Percentiles rank a stretch among this genome's conserved stretches.
Evolutionary conservation across 2,329 filamentous ascomycete genomes (phyloP).

Genomic region (Pestalotiopsis sp.): DNA sequence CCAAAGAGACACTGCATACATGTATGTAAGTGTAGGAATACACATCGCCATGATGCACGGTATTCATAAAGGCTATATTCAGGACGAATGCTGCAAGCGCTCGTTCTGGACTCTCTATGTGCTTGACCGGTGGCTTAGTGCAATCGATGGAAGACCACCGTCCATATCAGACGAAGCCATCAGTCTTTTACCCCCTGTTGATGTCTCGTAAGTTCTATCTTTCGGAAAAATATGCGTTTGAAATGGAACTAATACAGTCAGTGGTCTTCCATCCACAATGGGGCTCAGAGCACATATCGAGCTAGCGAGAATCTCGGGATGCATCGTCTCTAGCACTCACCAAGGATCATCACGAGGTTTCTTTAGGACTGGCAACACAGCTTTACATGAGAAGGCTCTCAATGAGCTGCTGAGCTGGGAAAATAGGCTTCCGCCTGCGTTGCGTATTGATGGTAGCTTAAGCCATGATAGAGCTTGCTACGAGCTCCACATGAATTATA

Average conservation of each 20-base stretch:
- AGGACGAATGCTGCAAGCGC: conserved; percentile 46
- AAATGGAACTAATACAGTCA: conserved; percentile 21
- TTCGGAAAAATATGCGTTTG: not conserved
- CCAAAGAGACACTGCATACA: conserved; percentile 50
- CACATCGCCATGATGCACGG: conserved; percentile 51
- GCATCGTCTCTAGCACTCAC: conserved; percentile 51
- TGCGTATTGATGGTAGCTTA: conserved; percentile 39
- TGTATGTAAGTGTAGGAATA: conserved; percentile 49
- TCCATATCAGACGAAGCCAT: conserved; percentile 51
- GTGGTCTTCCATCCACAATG: conserved; percentile 43
- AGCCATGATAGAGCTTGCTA: conserved; percentile 45
- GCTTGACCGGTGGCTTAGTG: conserved; percentile 52
- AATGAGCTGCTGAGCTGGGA: conserved; percentile 45
- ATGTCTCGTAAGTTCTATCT: conserved; percentile 39
- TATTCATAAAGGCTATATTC: conserved; percentile 43
- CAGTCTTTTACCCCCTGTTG: conserved; percentile 41
- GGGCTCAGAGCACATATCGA: conserved; percentile 50
- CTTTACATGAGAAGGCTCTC: conserved; percentile 42
- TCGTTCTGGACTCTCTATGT: conserved; percentile 56
- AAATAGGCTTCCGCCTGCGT: conserved; percentile 35
- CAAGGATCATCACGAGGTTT: conserved; percentile 37
- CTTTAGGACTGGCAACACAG: conserved; percentile 25
- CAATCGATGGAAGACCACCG: conserved; percentile 51
- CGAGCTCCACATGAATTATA: conserved; percentile 52
- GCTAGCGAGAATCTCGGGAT: conserved; percentile 48